A percentile compares a stretch with the other conserved stretches of the same genome.
These are phyloP conservation scores for Myxozyma geophila DNA, from an alignment of 805 yeast genomes.

Conservation along the genomic window DNA sequence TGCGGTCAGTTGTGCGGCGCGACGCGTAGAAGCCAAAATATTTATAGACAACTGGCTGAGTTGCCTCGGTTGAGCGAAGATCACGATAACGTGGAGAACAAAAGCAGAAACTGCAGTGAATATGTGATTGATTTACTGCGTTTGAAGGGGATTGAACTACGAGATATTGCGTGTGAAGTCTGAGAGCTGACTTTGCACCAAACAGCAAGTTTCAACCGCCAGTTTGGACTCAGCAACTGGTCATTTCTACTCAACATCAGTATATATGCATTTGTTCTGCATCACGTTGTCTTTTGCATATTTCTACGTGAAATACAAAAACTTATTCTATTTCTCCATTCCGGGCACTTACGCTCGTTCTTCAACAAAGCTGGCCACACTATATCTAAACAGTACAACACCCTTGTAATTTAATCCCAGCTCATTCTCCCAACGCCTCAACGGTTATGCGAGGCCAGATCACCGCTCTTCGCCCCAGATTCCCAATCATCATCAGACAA, in stretches of 20 bases:
- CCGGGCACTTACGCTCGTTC: no score
- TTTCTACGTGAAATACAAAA: no score
- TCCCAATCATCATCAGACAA: background rate
- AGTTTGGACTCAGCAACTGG: no score
- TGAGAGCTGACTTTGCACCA: no score
- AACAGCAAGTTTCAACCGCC: no score
- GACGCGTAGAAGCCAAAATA: background rate
- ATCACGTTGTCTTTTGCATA: no score
- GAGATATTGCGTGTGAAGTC: background rate
- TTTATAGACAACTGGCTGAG: background rate
- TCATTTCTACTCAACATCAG: no score
- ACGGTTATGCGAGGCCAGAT: constrained; percentile 11
- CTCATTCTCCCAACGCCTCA: background rate
- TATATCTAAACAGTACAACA: background rate
- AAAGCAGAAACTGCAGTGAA: background rate
- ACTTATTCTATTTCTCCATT: no score
- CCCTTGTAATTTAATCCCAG: background rate
- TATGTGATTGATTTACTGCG: background rate
- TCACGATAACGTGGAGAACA: background rate
- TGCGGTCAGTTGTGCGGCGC: constrained; percentile 1
- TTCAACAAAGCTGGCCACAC: no score
- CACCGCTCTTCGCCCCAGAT: constrained; percentile 2
- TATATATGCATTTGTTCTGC: no score
- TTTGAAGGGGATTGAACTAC: background rate
- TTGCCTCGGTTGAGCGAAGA: no score